Conservation (phyloP, 1,284 basidiomycete genomes). For the Cerrena zonata region DNA sequence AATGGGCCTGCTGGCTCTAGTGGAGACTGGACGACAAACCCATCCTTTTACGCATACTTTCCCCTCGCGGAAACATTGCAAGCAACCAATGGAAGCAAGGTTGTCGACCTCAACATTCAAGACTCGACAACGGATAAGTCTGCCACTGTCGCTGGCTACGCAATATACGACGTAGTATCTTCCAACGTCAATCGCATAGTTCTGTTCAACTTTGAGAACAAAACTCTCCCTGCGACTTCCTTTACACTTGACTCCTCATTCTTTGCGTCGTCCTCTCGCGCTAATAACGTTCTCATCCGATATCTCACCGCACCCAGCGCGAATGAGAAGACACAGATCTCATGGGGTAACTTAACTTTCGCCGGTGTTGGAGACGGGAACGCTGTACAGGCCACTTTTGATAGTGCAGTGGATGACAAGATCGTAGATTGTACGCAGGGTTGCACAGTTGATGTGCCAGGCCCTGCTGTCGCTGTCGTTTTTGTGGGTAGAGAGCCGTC, state of each 20-base stretch:
- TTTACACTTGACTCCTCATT: slow-evolving; percentile 31
- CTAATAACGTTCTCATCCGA: slow-evolving; percentile 35
- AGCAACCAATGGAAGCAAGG: slow-evolving; percentile 37
- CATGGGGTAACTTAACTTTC: slow-evolving; percentile 46
- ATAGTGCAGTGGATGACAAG: slow-evolving; percentile 17
- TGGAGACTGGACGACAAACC: slow-evolving; percentile 44
- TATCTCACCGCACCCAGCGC: slow-evolving; percentile 40
- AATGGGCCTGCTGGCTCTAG: slow-evolving; percentile 25
- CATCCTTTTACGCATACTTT: slow-evolving; percentile 54
- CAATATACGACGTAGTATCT: slow-evolving; percentile 45
- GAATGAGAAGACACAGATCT: slow-evolving; percentile 52
- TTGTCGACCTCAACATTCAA: slow-evolving; percentile 47
- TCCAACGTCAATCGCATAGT: slow-evolving; percentile 38
- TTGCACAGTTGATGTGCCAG: slow-evolving; percentile 38
- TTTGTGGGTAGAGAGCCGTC: slow-evolving; percentile 21
- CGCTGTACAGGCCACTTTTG: slow-evolving; percentile 26
- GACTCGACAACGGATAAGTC: slow-evolving; percentile 34
- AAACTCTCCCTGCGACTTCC: slow-evolving; percentile 25
- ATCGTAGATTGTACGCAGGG: slow-evolving; percentile 30
- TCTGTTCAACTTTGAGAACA: slow-evolving; percentile 56
- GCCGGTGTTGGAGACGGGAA: slow-evolving; percentile 35
- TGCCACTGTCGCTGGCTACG: slow-evolving; percentile 47
- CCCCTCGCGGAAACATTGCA: slow-evolving; percentile 51
- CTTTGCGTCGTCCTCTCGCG: slow-evolving; percentile 13
- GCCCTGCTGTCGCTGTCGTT: slow-evolving; percentile 41